phyloP scores from a whole-genome alignment of 2,329 filamentous ascomycete genomes.

The Trichoderma lentiforme region DNA sequence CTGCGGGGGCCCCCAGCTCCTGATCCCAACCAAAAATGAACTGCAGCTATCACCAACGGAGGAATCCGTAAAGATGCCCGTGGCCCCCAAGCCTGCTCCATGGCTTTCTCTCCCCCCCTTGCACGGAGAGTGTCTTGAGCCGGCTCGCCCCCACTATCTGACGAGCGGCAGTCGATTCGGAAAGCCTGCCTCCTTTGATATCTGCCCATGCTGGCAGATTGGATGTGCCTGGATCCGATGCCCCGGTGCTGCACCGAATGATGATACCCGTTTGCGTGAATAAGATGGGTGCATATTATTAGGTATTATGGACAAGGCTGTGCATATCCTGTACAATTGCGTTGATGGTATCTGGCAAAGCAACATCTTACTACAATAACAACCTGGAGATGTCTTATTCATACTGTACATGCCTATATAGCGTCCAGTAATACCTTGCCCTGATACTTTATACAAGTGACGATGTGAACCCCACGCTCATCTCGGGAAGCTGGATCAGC shows the following conservation, averaged over 20 bases:
- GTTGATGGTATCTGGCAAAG: not conserved
- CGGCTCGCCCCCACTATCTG: not conserved
- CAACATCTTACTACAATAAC: not conserved
- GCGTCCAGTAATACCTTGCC: not conserved
- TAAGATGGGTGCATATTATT: not conserved
- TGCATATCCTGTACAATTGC: not conserved
- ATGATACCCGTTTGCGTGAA: not conserved
- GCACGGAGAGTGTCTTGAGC: not conserved
- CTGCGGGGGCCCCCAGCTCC: not conserved
- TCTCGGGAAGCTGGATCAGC: not conserved
- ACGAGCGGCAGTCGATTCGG: slow-evolving; percentile 8
- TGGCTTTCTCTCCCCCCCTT: not conserved
- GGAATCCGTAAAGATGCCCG: not conserved
- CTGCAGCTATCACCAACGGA: not conserved
- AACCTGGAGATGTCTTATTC: not conserved
- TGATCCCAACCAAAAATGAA: not conserved
- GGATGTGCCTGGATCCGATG: not conserved
- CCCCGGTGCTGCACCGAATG: not conserved
- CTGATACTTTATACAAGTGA: not conserved
- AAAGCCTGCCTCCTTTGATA: not conserved
- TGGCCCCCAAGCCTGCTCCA: not conserved
- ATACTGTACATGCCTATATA: not conserved
- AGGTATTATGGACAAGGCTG: not conserved
- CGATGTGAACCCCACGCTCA: not conserved
- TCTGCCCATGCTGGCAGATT: not conserved